These are phyloP conservation scores for Mycena vulgaris DNA, from an alignment of 768 basidiomycete species.

Conservation along the genomic window DNA sequence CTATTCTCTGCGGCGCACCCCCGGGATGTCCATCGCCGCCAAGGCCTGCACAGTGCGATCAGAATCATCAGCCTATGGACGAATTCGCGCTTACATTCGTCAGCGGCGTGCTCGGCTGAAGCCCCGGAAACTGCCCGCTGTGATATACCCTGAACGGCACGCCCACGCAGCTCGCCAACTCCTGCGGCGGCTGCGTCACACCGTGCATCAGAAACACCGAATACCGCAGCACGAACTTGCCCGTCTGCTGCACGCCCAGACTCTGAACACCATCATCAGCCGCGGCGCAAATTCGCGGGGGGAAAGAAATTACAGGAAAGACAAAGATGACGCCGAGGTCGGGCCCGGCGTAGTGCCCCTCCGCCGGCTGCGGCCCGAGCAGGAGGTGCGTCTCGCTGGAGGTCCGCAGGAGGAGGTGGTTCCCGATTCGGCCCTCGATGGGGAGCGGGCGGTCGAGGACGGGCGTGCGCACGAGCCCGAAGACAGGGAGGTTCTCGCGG, in stretches of 20 bases:
- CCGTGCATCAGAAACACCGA: background rate
- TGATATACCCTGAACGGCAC: background rate
- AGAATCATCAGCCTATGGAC: background rate
- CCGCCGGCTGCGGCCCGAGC: background rate
- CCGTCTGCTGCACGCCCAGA: slow-evolving; percentile 26
- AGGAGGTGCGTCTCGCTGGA: slow-evolving; percentile 27
- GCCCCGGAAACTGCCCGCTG: background rate
- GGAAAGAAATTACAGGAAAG: slow-evolving; percentile 20
- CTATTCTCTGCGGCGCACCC: background rate
- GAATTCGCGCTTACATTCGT: slow-evolving; percentile 1
- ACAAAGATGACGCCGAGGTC: background rate
- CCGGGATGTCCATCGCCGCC: background rate
- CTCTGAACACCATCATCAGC: slow-evolving; percentile 1
- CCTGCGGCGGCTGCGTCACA: too few relatives aligned
- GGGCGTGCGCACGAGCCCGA: slow-evolving; percentile 1
- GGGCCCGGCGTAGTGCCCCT: background rate
- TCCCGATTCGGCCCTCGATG: background rate
- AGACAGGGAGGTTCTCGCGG: background rate
- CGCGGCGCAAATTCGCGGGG: background rate
- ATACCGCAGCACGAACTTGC: slow-evolving; percentile 23
- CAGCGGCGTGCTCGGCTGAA: slow-evolving; percentile 4
- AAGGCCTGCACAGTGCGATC: background rate
- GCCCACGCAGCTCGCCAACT: slow-evolving; percentile 10
- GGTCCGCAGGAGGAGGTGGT: slow-evolving; percentile 17
- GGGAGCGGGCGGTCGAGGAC: background rate